Percentiles rank a stretch among this genome's conserved stretches.
phyloP scores from a whole-genome alignment of 768 basidiomycete species.

The Pleurotus citrinopileatus region DNA sequence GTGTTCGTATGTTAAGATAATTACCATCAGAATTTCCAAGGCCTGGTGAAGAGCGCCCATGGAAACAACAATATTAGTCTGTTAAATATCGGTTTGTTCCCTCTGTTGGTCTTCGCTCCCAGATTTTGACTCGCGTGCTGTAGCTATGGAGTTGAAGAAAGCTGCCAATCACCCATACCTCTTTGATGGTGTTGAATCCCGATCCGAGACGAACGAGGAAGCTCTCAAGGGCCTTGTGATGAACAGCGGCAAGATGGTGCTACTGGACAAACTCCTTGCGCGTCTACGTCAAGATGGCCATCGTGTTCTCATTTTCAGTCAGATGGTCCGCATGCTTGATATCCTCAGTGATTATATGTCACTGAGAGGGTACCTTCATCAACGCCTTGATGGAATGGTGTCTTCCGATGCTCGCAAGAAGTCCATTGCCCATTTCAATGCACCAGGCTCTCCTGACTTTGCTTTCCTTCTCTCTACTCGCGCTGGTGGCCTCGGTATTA shows the following conservation, averaged over 20 bases:
- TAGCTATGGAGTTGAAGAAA: slow-evolving; percentile 99
- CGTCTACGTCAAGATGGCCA: slow-evolving; percentile 90
- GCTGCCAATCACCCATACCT: slow-evolving; percentile 97
- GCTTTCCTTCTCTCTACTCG: slow-evolving; percentile 95
- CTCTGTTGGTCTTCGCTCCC: background rate
- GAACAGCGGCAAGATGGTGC: slow-evolving; percentile 98
- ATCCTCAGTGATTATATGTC: slow-evolving; percentile 97
- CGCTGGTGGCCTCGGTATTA: slow-evolving; percentile 97
- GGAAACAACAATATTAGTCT: slow-evolving; percentile 91
- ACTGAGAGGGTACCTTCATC: slow-evolving; percentile 86
- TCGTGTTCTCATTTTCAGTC: slow-evolving; percentile 97
- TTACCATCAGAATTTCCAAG: slow-evolving; percentile 78
- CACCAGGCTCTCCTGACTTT: slow-evolving; percentile 90
- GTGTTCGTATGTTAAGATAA: background rate
- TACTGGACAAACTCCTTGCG: slow-evolving; percentile 94
- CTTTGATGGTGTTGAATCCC: slow-evolving; percentile 90
- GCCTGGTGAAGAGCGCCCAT: slow-evolving; percentile 84
- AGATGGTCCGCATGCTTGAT: slow-evolving; percentile 99
- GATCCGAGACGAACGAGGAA: slow-evolving; percentile 65
- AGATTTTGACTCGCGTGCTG: slow-evolving; percentile 5
- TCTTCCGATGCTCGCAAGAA: slow-evolving; percentile 91
- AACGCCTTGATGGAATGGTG: slow-evolving; percentile 94
- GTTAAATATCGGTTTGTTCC: slow-evolving; percentile 80
- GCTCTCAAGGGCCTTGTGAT: slow-evolving; percentile 94
- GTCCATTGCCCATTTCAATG: slow-evolving; percentile 96